Base-by-base conservation (phyloP, 2,329 filamentous ascomycete genomes). In the Xylariomycetidae sp. region DNA sequence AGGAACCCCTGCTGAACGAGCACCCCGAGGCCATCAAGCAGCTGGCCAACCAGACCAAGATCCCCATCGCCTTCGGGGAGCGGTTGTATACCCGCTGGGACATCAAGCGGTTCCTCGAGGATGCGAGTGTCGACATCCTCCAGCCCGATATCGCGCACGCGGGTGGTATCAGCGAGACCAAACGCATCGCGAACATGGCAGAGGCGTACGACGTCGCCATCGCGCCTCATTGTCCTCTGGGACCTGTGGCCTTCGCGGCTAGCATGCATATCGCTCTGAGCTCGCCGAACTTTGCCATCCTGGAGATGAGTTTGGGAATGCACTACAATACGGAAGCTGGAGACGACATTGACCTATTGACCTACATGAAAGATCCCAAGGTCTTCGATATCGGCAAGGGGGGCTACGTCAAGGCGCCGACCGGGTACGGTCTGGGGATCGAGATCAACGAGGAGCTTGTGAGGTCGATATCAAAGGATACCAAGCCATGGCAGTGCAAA, bases 241-340 rank as follows among this genome's bases (percentile, higher is more conserved):
- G 84, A 0, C 83, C 84, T 0, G 81, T 88, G 31, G 81, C 84
- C 0, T 63, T 88, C 12, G 84, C 84, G 1, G 84, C 84, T 0
- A 79, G 72, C 35, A 66, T 87, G 25, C 83, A 88, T 42, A 73
- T 88, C 2, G 79, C 77, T 16, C 65, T 73, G 14, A 63, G 60
- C 8, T 75, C 63, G 14, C 70, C 69, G 14, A 88, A 82, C 55
- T 87, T 83, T 52, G 74, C 72, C 1, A 88, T 88, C 19, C 78
- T 85, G 50, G 84, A 88, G 57, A 88, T 88, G 85, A 82, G 78
- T 33, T 51, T 88, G 18, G 85, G 84, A 0, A 88, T 89, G 46
- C 85, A 89, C 54, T 89, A 88, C 52, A 89, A 89, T 46, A 72
- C 69, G 0, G 79, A 45, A 15, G 74, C 2, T 69, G 75, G 3